phyloP scores from a whole-genome alignment of 2,329 filamentous ascomycete genomes.

The Alternaria conjuncta region DNA sequence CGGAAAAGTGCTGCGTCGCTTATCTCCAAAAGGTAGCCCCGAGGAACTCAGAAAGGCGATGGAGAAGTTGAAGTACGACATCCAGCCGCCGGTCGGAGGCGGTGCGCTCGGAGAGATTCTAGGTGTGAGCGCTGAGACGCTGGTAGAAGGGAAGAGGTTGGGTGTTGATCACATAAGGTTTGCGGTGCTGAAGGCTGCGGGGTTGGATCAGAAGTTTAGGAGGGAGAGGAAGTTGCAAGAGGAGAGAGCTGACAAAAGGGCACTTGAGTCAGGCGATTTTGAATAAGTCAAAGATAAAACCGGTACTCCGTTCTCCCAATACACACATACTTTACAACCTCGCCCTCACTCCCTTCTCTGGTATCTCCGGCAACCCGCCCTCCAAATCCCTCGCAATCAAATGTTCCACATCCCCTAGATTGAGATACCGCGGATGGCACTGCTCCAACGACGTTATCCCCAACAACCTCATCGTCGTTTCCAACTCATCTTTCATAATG shows the following conservation, averaged over 20 bases:
- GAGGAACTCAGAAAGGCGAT: constrained; percentile 52
- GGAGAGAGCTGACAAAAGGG: background rate
- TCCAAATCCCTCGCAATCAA: constrained; percentile 10
- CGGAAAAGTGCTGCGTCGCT: constrained; percentile 15
- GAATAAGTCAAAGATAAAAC: background rate
- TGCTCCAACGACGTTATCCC: constrained; percentile 65
- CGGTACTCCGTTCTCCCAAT: background rate
- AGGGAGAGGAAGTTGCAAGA: background rate
- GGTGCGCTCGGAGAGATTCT: constrained; percentile 65
- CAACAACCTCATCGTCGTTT: constrained; percentile 63
- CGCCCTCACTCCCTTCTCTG: background rate
- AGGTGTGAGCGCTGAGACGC: constrained; percentile 61
- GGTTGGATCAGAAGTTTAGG: constrained; percentile 17
- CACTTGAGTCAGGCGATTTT: background rate
- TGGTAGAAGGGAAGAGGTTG: constrained; percentile 56
- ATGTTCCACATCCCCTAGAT: constrained; percentile 45
- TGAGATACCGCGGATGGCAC: constrained; percentile 64
- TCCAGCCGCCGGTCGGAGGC: constrained; percentile 38
- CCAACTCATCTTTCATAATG: constrained; percentile 27
- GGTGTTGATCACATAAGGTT: constrained; percentile 69
- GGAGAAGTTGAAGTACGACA: constrained; percentile 47
- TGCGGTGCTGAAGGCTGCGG: constrained; percentile 66
- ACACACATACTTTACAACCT: background rate
- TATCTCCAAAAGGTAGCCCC: constrained; percentile 44
- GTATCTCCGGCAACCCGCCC: background rate